Conservation (phyloP, 352 stramenopile species). For the Phytophthora ohioensis region DNA sequence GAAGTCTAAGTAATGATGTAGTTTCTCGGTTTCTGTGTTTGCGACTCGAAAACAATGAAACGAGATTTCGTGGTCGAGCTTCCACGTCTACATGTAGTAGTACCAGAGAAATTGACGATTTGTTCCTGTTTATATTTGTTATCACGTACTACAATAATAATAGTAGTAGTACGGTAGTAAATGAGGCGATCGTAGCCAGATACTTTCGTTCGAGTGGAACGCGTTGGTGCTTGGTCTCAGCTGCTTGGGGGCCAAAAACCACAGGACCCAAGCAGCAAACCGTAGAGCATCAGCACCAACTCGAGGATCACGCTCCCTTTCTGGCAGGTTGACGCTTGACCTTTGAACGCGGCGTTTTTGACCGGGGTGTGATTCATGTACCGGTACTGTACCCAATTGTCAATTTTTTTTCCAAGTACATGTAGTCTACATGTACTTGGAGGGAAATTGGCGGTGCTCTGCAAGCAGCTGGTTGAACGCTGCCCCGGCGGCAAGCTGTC, state of each 20-base stretch:
- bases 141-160: too few relatives aligned
- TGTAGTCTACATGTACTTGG: neutral
- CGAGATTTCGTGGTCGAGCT: too few relatives aligned
- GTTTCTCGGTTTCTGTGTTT: too few relatives aligned
- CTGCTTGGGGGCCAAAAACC: neutral
- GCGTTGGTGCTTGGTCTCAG: neutral
- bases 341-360: neutral
- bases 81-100: too few relatives aligned
- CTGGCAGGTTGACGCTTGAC: neutral
- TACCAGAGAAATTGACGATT: too few relatives aligned
- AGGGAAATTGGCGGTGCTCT: neutral
- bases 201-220: neutral
- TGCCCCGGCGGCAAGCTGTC: neutral
- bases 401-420: neutral
- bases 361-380: neutral
- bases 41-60: too few relatives aligned
- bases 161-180: too few relatives aligned
- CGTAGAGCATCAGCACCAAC: neutral
- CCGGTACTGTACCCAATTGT: neutral
- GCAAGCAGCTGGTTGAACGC: conserved; percentile 1
- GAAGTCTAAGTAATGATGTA: too few relatives aligned
- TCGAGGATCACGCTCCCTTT: neutral
- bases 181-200: neutral
- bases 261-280: neutral
- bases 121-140: too few relatives aligned